Base-by-base conservation (phyloP, 805 yeast species). In the Lipomyces kockii region DNA sequence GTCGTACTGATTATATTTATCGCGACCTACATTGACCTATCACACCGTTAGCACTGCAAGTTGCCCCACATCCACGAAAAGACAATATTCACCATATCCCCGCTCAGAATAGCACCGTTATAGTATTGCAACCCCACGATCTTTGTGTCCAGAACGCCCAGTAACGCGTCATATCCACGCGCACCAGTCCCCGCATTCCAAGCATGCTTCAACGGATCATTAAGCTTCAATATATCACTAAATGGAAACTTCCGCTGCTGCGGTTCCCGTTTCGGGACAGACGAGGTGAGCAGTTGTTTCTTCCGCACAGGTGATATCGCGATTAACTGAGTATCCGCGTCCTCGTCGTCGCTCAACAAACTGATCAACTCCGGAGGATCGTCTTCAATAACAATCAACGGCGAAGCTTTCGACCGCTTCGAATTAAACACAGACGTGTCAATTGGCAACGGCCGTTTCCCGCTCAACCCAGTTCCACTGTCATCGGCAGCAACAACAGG, bases 331-430 rank as follows among this genome's bases (percentile, higher is more conserved):
- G 43, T 52, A 32, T 51, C 66, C 0, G 52, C 52, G n/a, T 63
- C 67, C 22, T 66, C 70, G 53, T 66, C 70, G 64, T 66, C 70
- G 43, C 68, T 64, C 32, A 66, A 61, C 32, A 66, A 46, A 9
- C 68, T 60, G 55, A 66, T 66, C 43, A 66, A 20, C 58, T 65
- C 69, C 12, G 69, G 69, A 29, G 69, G 63, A 34, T 53, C 54
- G 25, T 66, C 69, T 12, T 58, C 63, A 35, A 66, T 43, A 17
- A 53, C 27, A 22, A 66, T 66, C 14, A 60, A 29, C 60, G 52
- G 55, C 14, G 52, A 12, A 9, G 65, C 59, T 20, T 37, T 43
- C 25, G 25, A n/a, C 37, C 35, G 51, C 52, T 54, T 32, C 7
- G n/a, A 43, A 43, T 43, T 43, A 43, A 43, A 43, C 49, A 43